Base-by-base conservation (phyloP, 176 grass and related monocot genomes). In the Miscanthus lutarioriparius region DNA sequence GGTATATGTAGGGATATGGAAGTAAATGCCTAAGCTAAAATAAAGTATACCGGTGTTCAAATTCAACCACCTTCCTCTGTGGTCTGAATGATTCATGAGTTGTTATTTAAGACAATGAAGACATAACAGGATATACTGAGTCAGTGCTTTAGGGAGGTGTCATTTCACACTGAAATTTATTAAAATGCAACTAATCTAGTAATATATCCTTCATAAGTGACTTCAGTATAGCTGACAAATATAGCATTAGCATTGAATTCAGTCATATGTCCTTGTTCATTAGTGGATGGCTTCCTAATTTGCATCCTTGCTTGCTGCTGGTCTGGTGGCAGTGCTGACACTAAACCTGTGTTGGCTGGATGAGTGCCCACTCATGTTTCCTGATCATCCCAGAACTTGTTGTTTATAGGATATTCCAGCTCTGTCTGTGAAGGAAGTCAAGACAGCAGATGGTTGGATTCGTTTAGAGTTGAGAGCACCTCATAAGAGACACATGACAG, bases 401-500 rank as follows among this genome's bases (percentile, higher is more conserved):
- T 80, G 80, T 56, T 81, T 77, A 67, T 86, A 98, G 96, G 91
- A 90, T 89, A 74, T 98, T 82, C 92, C 92, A 16, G 85, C 76
- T 51, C 87, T 93, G 51, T 89, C 69, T 54, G 64, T 98, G 51
- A 95, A 95, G 80, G 96, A 98, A 84, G 74, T 75, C 28, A 98
- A 92, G 81, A 89, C 75, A 56, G 25, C 78, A 64, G 96, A 98
- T 87, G 91, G 87, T 38, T 86, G 83, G 2, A 75, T 95, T 83
- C 84, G 73, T 64, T 86, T 98, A 74, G 81, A 91, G 65, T 80
- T 98, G 86, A 91, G 35, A 72, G 90, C 84, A 37, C 86, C 93
- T 23, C 78, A 80, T 16, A 91, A 81, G 75, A 91, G 88, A 72
- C 88, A 64, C 23, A 72, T 94, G 79, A 49, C 33, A 12, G 72